A percentile compares a stretch with the other conserved stretches of the same genome.
These are phyloP conservation scores for Thelephora aurantiotincta DNA, from an alignment of 768 basidiomycete species.

Conservation along the genomic window DNA sequence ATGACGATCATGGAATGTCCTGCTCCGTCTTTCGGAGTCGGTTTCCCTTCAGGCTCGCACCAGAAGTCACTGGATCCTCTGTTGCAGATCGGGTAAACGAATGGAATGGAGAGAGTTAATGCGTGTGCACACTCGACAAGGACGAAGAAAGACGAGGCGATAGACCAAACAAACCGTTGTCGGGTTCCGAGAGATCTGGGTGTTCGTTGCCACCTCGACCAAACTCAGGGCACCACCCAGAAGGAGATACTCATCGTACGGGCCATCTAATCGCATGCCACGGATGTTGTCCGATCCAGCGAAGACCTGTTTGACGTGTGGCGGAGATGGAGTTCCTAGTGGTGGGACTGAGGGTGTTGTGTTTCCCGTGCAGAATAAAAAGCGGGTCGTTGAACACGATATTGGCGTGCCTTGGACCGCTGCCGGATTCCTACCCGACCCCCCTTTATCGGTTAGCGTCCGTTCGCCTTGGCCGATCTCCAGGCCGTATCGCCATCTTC, in stretches of 20 bases:
- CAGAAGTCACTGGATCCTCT: too few relatives aligned
- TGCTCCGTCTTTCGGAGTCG: too few relatives aligned
- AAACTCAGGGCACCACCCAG: slow-evolving; percentile 38
- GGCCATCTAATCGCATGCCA: slow-evolving; percentile 44
- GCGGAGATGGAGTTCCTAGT: slow-evolving; percentile 36
- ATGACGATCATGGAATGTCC: too few relatives aligned
- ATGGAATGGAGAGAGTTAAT: too few relatives aligned
- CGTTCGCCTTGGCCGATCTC: slow-evolving; percentile 36
- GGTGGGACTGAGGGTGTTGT: slow-evolving; percentile 44
- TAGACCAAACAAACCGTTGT: slow-evolving; percentile 26
- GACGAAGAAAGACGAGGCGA: too few relatives aligned
- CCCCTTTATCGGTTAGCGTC: slow-evolving; percentile 35
- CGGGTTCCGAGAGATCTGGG: slow-evolving; percentile 34
- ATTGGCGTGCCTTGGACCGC: slow-evolving; percentile 48
- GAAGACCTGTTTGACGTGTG: slow-evolving; percentile 38
- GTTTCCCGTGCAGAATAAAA: slow-evolving; percentile 40
- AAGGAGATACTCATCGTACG: slow-evolving; percentile 37
- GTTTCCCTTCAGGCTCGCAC: too few relatives aligned
- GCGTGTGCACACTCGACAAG: too few relatives aligned
- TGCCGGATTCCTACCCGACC: slow-evolving; percentile 46
- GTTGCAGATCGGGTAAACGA: too few relatives aligned
- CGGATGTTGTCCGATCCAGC: slow-evolving; percentile 50
- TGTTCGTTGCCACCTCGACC: slow-evolving; percentile 37
- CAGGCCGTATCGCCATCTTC: slow-evolving; percentile 60
- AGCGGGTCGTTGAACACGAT: slow-evolving; percentile 27